A percentile compares a stretch with the other conserved stretches of the same genome.
Conservation (phyloP, 2,329 filamentous ascomycete species). For the Huntiella omanensis region DNA sequence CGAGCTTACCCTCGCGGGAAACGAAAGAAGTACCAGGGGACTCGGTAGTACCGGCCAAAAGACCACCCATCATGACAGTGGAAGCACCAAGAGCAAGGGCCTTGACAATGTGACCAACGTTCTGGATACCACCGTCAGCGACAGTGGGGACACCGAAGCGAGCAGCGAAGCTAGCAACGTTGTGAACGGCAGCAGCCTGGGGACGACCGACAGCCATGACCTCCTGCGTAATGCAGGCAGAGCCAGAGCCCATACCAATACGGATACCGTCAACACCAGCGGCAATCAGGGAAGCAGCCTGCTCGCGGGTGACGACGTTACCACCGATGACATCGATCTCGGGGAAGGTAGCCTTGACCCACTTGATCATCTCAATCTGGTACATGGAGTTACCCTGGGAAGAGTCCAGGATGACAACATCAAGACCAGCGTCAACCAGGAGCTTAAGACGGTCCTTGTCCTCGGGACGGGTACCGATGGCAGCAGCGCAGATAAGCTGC, state of each 20-base stretch:
- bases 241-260: conserved; percentile 97
- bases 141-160: conserved; percentile 95
- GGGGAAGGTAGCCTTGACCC: conserved; percentile 74
- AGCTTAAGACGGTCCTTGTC: conserved; percentile 74
- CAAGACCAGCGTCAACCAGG: conserved; percentile 84
- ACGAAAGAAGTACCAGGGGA: conserved; percentile 95
- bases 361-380: conserved; percentile 97
- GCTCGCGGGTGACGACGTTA: conserved; percentile 95
- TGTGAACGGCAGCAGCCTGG: conserved; percentile 83
- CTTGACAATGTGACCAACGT: conserved; percentile 98
- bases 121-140: conserved; percentile 93
- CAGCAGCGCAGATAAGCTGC: conserved; percentile 87
- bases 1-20: conserved; percentile 87
- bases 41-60: conserved; percentile 91
- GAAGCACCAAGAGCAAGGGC: conserved; percentile 84
- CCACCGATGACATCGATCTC: conserved; percentile 86
- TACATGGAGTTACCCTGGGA: conserved; percentile 98
- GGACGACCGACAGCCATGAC: conserved; percentile 98
- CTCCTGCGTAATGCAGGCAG: conserved; percentile 96
- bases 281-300: conserved; percentile 79
- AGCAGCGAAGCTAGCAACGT: conserved; percentile 73
- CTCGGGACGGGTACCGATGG: conserved; percentile 85
- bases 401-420: conserved; percentile 88
- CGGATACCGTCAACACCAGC: conserved; percentile 90
- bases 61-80: conserved; percentile 98